Base-by-base conservation (phyloP, 768 basidiomycete species). In the Tricholoma furcatifolium region DNA sequence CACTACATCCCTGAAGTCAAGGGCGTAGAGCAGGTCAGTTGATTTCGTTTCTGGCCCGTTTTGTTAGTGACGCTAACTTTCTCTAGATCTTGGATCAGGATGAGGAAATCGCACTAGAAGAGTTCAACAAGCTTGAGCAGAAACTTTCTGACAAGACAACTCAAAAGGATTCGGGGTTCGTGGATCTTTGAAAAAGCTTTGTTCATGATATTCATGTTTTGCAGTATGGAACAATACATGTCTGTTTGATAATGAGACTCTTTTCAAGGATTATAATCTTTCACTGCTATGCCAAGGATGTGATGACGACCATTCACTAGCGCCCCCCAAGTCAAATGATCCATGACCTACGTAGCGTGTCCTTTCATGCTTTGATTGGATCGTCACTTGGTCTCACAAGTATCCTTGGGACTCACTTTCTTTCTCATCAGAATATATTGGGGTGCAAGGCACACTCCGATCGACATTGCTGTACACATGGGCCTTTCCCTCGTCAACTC, bases 1-100 rank as follows among this genome's bases (percentile, higher is more conserved):
- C 96, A 98, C 71, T 98, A 98, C 65, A 93, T 99, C 49, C 96
- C 96, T 2, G 91, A 96, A 70, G 93, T 96, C 35, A 90, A 93
- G 68, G 88, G 85, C 21, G 90, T 95, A 7, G 88, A 93, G 62
- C 91, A 95, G 81, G 91, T 86, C 58, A 59, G 78, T 63, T 21
- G 43, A 14, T 14, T 4, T 11, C 21, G 14, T 24, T 39, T 43
- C 11, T 27, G 55, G 24, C 30, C 30, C 45, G 18, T 21, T 31
- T 17, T 14, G 34, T 2, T 38, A 14, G 56, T 61, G 14, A 59
- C n/a, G 35, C n/a, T 45, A 50, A 7, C 21, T 34, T 34, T n/a
- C 39, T 6, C 6, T 61, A 98, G 94, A 79, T 98, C 6, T 67
- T 98, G 46, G 95, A 93, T 62, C 82, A 88, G 59, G 97, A 98